Conservation (phyloP, 2,329 filamentous ascomycete species). For the Xylaria sp. region DNA sequence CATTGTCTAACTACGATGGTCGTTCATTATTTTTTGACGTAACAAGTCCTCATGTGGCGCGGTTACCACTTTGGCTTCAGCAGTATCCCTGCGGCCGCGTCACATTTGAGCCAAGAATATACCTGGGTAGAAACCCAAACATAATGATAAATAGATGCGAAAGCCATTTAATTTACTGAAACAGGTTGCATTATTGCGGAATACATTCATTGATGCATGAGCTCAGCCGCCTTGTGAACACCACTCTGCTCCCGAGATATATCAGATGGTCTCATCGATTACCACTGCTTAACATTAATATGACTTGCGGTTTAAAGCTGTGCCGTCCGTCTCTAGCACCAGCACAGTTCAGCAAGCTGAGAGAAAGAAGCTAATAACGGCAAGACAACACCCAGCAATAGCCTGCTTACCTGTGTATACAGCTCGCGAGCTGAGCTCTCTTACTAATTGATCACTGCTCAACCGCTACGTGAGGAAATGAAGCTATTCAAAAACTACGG, state of each 20-base stretch:
- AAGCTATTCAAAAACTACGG: too few relatives aligned
- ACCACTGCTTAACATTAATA: neutral
- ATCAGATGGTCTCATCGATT: neutral
- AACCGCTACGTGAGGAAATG: too few relatives aligned
- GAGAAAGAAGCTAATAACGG: too few relatives aligned
- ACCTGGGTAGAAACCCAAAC: constrained; percentile 5
- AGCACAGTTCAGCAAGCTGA: too few relatives aligned
- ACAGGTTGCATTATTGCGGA: constrained; percentile 14
- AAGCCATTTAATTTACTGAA: constrained; percentile 10
- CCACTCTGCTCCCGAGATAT: neutral
- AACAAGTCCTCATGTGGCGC: constrained; percentile 13
- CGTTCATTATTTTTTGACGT: constrained; percentile 10
- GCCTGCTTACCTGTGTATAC: too few relatives aligned
- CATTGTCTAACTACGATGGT: constrained; percentile 19
- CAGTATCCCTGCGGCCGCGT: constrained; percentile 8
- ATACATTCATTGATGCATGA: neutral
- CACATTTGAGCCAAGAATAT: constrained; percentile 2
- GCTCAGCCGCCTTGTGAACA: constrained; percentile 9
- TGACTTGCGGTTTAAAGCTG: neutral
- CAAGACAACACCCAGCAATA: too few relatives aligned
- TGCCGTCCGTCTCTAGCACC: too few relatives aligned
- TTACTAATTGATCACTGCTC: too few relatives aligned
- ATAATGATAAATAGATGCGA: constrained; percentile 1
- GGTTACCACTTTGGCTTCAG: constrained; percentile 5
- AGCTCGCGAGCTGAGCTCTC: too few relatives aligned